A percentile compares a stretch with the other conserved stretches of the same genome.
Conservation (phyloP, 1,284 basidiomycete species). For the Austropuccinia psidii region DNA sequence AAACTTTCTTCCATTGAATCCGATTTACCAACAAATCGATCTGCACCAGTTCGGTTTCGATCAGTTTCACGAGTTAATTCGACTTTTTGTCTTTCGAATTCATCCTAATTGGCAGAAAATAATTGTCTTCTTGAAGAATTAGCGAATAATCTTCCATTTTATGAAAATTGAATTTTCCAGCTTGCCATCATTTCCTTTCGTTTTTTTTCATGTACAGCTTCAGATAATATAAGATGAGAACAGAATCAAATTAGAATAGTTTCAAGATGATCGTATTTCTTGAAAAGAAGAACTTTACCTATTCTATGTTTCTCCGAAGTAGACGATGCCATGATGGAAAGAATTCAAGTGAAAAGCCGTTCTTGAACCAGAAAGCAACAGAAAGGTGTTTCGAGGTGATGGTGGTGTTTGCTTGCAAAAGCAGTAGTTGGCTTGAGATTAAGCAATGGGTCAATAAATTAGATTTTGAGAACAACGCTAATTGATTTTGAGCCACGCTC, state of each 20-base stretch:
- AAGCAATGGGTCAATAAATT: no score
- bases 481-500: no score
- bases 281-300: neutral
- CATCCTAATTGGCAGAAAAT: conserved; percentile 52
- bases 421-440: no score
- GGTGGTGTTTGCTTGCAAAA: no score
- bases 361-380: no score
- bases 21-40: conserved; percentile 86
- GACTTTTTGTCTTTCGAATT: conserved; percentile 80
- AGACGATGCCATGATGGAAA: conserved; percentile 29
- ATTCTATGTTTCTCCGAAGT: conserved; percentile 36
- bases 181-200: conserved; percentile 62
- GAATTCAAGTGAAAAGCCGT: no score
- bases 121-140: neutral
- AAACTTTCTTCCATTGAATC: conserved; percentile 91
- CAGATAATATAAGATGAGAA: neutral
- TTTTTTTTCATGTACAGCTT: conserved; percentile 55
- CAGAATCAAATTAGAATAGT: neutral
- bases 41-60: conserved; percentile 50
- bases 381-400: no score
- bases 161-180: neutral
- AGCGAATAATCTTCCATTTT: neutral
- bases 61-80: conserved; percentile 56
- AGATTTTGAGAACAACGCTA: no score
- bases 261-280: neutral